Evolutionary conservation across 1,284 basidiomycete species (phyloP).

Genomic region (Rhodotorula sp.): DNA sequence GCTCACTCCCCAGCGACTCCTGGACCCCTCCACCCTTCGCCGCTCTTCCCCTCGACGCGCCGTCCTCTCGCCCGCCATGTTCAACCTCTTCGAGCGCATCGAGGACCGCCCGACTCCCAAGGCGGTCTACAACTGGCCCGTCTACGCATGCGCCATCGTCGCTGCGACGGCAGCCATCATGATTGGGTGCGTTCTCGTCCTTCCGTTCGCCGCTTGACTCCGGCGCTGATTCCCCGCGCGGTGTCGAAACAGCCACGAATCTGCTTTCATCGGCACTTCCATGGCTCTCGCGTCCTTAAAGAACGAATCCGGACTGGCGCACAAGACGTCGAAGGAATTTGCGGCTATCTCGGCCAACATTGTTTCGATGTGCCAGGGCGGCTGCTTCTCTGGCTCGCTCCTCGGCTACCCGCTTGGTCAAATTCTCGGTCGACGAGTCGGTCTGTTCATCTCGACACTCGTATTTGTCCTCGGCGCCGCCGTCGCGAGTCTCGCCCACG

Average conservation of each 20-base stretch:
- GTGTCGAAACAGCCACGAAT: constrained; percentile 24
- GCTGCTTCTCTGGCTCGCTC: constrained; percentile 31
- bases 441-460: constrained; percentile 39
- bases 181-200: constrained; percentile 39
- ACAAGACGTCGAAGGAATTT: constrained; percentile 14
- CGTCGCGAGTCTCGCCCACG: constrained; percentile 21
- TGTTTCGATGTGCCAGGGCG: constrained; percentile 26
- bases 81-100: background rate
- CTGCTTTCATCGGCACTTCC: constrained; percentile 45
- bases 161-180: constrained; percentile 34
- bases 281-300: constrained; percentile 44
- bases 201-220: constrained; percentile 31
- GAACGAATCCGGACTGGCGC: constrained; percentile 38
- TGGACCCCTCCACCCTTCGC: no score
- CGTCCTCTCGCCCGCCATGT: no score
- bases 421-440: constrained; percentile 34
- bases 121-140: constrained; percentile 54
- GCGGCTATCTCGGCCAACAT: constrained; percentile 29
- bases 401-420: constrained; percentile 20
- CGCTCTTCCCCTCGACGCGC: background rate
- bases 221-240: background rate
- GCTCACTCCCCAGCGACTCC: background rate
- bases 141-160: constrained; percentile 9
- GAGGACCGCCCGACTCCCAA: constrained; percentile 54
- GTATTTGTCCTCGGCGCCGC: constrained; percentile 45